Percentiles rank a stretch among this genome's conserved stretches.
These are phyloP conservation scores for Arabidopsis lyrata DNA, from an alignment of 441 rosid genomes.

Conservation along the genomic window DNA sequence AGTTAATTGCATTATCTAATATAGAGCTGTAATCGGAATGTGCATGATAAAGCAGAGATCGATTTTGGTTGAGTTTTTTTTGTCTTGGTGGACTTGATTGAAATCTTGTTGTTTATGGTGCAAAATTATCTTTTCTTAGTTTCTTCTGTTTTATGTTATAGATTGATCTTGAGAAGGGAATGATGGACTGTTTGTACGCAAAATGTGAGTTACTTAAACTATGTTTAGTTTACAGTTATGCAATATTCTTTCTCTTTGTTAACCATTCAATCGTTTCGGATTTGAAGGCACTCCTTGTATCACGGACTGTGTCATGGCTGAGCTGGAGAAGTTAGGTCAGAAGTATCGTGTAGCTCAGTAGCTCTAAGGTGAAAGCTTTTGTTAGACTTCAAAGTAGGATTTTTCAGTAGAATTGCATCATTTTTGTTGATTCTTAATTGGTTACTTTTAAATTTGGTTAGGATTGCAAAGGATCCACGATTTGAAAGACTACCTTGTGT, in stretches of 20 bases:
- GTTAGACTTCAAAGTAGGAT: neutral
- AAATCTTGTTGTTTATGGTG: slow-evolving; percentile 11
- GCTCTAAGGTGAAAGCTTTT: slow-evolving; percentile 47
- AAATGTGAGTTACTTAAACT: slow-evolving; percentile 74
- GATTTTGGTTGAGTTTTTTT: neutral
- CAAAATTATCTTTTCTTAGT: neutral
- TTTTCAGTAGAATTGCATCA: slow-evolving; percentile 1
- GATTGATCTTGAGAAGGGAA: slow-evolving; percentile 96
- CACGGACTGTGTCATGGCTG: slow-evolving; percentile 99
- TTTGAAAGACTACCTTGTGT: slow-evolving; percentile 89
- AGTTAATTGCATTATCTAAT: neutral
- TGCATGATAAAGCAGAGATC: neutral
- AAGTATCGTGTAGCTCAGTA: slow-evolving; percentile 98
- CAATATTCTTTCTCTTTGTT: neutral
- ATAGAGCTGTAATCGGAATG: neutral
- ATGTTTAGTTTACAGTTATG: neutral
- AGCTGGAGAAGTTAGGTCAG: slow-evolving; percentile 94
- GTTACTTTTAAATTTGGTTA: slow-evolving; percentile 29
- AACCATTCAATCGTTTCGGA: slow-evolving; percentile 19
- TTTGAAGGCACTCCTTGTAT: slow-evolving; percentile 90
- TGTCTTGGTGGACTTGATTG: neutral
- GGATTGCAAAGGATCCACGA: slow-evolving; percentile 97
- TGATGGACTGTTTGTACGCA: slow-evolving; percentile 94
- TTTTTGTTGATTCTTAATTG: neutral
- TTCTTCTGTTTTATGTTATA: slow-evolving; percentile 37